Conservation (phyloP, 179 eudicot genomes). For the Heliamphora pulchella region DNA sequence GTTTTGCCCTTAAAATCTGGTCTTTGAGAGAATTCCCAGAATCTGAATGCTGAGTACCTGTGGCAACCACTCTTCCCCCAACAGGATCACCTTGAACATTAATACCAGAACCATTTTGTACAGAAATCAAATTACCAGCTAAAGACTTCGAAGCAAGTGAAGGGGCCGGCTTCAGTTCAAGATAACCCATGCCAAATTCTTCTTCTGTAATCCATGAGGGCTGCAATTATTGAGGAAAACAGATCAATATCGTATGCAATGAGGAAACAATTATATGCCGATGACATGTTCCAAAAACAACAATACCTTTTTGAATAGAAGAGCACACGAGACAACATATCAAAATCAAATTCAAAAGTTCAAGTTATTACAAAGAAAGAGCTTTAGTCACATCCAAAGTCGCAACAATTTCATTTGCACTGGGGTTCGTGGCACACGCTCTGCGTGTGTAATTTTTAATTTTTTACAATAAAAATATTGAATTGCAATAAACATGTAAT, state of each 20-base stretch:
- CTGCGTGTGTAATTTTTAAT: too few relatives aligned
- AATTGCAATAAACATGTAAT: too few relatives aligned
- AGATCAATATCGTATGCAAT: conserved; percentile 3
- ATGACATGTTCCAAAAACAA: background rate
- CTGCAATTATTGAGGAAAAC: conserved; percentile 31
- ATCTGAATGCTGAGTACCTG: conserved; percentile 54
- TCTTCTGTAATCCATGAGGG: conserved; percentile 96
- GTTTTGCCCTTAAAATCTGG: conserved; percentile 37
- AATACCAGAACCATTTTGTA: conserved; percentile 34
- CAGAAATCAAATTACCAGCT: conserved; percentile 28
- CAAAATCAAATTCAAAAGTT: background rate
- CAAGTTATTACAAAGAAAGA: background rate
- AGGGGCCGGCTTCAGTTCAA: conserved; percentile 72
- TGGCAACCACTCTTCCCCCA: conserved; percentile 42
- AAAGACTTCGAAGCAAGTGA: conserved; percentile 50
- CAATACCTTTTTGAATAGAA: background rate
- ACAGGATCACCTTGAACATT: conserved; percentile 36
- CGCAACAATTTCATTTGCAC: background rate
- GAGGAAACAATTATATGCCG: background rate
- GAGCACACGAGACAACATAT: background rate
- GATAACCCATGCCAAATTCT: conserved; percentile 95
- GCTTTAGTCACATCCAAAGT: background rate
- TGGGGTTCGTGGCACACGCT: too few relatives aligned
- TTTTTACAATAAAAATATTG: too few relatives aligned
- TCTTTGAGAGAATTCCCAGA: conserved; percentile 47